Conservation (phyloP, 805 yeast species). For the Candida namnaoensis region DNA sequence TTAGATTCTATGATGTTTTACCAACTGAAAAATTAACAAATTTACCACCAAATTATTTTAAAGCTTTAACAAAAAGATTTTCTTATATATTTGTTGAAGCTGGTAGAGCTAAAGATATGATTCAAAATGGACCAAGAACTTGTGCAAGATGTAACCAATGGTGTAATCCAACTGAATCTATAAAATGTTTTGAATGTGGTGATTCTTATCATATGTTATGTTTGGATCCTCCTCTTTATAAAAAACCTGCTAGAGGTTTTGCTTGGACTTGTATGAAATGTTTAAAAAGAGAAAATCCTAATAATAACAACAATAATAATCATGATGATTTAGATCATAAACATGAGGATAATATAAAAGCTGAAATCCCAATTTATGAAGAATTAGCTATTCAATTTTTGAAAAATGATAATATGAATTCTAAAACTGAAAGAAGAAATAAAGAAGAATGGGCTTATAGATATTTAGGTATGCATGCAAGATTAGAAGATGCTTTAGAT, state of each 20-base stretch:
- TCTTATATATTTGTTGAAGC: slow-evolving; percentile 69
- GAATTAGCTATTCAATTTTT: slow-evolving; percentile 46
- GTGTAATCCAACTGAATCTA: slow-evolving; percentile 68
- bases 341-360: slow-evolving; percentile 3
- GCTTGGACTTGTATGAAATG: slow-evolving; percentile 88
- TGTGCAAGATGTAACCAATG: slow-evolving; percentile 80
- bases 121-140: slow-evolving; percentile 47
- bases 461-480: slow-evolving; percentile 68
- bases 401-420: slow-evolving; percentile 29
- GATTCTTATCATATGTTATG: slow-evolving; percentile 73
- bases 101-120: slow-evolving; percentile 53
- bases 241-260: slow-evolving; percentile 79
- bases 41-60: slow-evolving; percentile 50
- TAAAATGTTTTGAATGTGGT: slow-evolving; percentile 73
- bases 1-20: slow-evolving; percentile 70
- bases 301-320: slow-evolving; percentile 11
- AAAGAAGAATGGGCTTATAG: slow-evolving; percentile 77
- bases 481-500: slow-evolving; percentile 71
- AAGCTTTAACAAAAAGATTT: slow-evolving; percentile 58
- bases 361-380: slow-evolving; percentile 44
- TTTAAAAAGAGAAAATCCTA: slow-evolving; percentile 29
- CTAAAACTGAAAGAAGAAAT: slow-evolving; percentile 39
- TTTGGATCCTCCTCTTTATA: slow-evolving; percentile 72
- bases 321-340: neutral
- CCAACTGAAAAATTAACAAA: slow-evolving; percentile 51